Base-by-base conservation (phyloP, 352 stramenopile species). In the Phytophthora syringae region DNA sequence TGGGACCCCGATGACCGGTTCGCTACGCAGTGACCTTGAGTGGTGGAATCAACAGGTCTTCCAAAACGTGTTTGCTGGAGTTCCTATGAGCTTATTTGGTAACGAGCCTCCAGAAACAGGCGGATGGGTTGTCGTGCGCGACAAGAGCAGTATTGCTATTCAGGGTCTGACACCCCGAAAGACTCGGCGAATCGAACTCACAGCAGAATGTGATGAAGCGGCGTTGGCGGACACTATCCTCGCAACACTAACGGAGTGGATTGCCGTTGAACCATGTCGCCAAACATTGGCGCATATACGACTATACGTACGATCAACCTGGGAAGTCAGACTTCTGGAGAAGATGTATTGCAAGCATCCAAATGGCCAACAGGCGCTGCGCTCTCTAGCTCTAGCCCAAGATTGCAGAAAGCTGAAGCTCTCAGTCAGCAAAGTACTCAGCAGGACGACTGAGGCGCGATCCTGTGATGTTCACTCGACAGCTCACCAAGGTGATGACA, bases 41-140 rank as follows among this genome's bases (percentile, higher is more conserved):
- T 51, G 52, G 52, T 59, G 52, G 39, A 40, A 43, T 10, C 20
- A 51, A n/a, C 11, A 40, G 4, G 52, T 59, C 1, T 59, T 59
- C 52, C 13, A 51, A 32, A 59, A 59, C n/a, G 52, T 50, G 5
- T 59, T 59, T n/a, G 52, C 52, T 1, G 52, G 39, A 5, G 25
- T 59, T 48, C 52, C 39, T 1, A 59, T 59, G 52, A 30, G 10
- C 3, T 10, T 59, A 15, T 59, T 49, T 25, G 39, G 34, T 7
- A 45, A 16, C 13, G 36, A 43, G 3, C 36, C 32, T 3, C 10
- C 13, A 18, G 36, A 42, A 18, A 21, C n/a, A n/a, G 36, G 20
- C 16, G 36, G 2, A n/a, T 22, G 7, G 36, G 20, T 43, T 15
- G 20, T 43, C n/a, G 5, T 18, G 15, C 10, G 15, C 36, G 36